These are phyloP conservation scores for Phytophthora brassicae DNA, from an alignment of 352 stramenopile genomes.

Conservation along the genomic window DNA sequence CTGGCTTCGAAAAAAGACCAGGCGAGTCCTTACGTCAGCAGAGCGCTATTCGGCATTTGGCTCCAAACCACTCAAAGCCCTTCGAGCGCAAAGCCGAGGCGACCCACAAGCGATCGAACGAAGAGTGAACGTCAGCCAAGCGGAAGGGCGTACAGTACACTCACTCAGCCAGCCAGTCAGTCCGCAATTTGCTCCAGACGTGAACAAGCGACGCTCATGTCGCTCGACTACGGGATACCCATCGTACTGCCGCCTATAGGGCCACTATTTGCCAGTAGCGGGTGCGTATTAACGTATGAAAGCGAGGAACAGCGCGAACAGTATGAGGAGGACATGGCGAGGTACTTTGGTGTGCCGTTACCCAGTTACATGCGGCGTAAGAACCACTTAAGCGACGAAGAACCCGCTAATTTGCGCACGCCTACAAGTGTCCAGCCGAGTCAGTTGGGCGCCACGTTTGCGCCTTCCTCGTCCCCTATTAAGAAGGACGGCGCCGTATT, in stretches of 20 bases:
- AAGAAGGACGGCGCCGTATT: slow-evolving; percentile 47
- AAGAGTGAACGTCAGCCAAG: slow-evolving; percentile 7
- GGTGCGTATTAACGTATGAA: slow-evolving; percentile 22
- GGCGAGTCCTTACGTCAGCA: slow-evolving; percentile 33
- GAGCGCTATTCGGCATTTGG: slow-evolving; percentile 33
- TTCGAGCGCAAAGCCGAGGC: slow-evolving; percentile 17
- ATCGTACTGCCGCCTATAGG: slow-evolving; percentile 62
- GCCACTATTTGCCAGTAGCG: slow-evolving; percentile 43
- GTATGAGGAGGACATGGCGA: slow-evolving; percentile 37
- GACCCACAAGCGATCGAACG: slow-evolving; percentile 7
- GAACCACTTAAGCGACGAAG: slow-evolving; percentile 9
- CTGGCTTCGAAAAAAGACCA: slow-evolving; percentile 31
- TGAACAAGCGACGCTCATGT: slow-evolving; percentile 27
- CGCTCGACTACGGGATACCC: slow-evolving; percentile 28
- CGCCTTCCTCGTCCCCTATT: slow-evolving; percentile 59
- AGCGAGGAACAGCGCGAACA: slow-evolving; percentile 36
- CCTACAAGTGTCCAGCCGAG: slow-evolving; percentile 52
- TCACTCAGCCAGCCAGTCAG: slow-evolving; percentile 3
- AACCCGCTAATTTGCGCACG: slow-evolving; percentile 41
- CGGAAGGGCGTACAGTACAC: not conserved
- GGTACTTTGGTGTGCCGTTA: slow-evolving; percentile 46
- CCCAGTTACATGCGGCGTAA: slow-evolving; percentile 26
- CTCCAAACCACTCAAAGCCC: slow-evolving; percentile 32
- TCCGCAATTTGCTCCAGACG: not conserved
- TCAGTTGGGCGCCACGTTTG: slow-evolving; percentile 35